Base-by-base conservation (phyloP, 2,329 filamentous ascomycete genomes). In the Microascus cirrosus region DNA sequence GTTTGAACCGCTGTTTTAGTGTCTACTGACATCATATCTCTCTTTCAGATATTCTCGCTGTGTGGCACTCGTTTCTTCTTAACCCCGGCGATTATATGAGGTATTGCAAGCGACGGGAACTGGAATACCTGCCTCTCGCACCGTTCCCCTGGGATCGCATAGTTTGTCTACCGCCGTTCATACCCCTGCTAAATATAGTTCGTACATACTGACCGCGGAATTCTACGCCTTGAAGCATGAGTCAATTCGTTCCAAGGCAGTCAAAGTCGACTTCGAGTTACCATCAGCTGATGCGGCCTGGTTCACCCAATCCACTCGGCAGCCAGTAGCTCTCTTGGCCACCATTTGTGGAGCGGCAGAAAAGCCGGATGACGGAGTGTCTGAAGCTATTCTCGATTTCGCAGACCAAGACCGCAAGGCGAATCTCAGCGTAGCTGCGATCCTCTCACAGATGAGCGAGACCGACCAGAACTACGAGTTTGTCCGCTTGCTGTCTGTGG, bases 51-150 rank as follows among this genome's bases (percentile, higher is more conserved):
- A 58, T 73, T 1, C 55, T 72, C 2, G 70, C 71, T 69, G 67
- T 71, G 1, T 73, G 70, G 70, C 71, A 73, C 54, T 62, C 70
- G 0, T 66, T 68, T 7, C 61, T 73, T 39, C 62, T 72, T 2
- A 72, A 73, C 34, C 68, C 70, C 1, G 59, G 56, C 10, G 50
- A 53, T 35, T 57, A 53, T 24, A 18, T 25, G 8, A 11, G 10
- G 24, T 53, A 53, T 28, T 57, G 56, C 22, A 18, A 39, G 13
- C 10, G 15, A n/a, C 13, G 42, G 11, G 51, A 15, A 13, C 50
- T 57, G 34, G 25, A 24, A 32, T 39, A 42, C 50, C 56, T 57
- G 6, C 35, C 18, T 8, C n/a, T 53, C 3, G 51, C 28, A 10
- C 50, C 28, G 12, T 57, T 57, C 28, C 56, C 56, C 22, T 57